phyloP scores from a whole-genome alignment of 805 yeast genomes.

The Yamadazyma kitorensis region DNA sequence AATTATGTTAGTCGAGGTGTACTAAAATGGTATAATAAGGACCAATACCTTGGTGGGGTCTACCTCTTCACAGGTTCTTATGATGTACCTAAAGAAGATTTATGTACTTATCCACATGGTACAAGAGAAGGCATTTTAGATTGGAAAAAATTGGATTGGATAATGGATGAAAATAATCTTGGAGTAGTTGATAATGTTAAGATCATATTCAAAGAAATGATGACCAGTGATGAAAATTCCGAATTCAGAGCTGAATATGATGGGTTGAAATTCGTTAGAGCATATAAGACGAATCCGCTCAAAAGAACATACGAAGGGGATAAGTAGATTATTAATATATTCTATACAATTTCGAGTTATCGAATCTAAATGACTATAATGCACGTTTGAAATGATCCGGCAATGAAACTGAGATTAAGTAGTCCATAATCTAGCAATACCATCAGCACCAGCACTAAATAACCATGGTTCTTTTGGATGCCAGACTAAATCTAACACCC shows the following conservation, averaged over 20 bases:
- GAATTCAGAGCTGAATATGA: slow-evolving; percentile 26
- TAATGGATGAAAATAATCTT: slow-evolving; percentile 29
- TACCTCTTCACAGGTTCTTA: slow-evolving; percentile 39
- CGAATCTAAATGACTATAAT: too few relatives aligned
- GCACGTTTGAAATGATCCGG: too few relatives aligned
- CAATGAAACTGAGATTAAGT: too few relatives aligned
- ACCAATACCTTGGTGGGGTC: slow-evolving; percentile 31
- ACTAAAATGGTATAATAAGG: slow-evolving; percentile 30
- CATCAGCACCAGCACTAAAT: slow-evolving; percentile 96
- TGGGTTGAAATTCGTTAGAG: slow-evolving; percentile 1
- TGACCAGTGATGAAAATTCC: slow-evolving; percentile 21
- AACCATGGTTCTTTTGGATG: slow-evolving; percentile 99
- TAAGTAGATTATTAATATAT: neutral
- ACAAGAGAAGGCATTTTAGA: slow-evolving; percentile 40
- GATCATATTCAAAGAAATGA: slow-evolving; percentile 19
- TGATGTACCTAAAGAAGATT: slow-evolving; percentile 20
- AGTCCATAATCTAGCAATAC: slow-evolving; percentile 95
- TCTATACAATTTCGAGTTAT: too few relatives aligned
- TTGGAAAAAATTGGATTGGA: slow-evolving; percentile 40
- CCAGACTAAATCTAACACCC: slow-evolving; percentile 87
- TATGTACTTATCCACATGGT: slow-evolving; percentile 15
- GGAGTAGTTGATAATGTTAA: slow-evolving; percentile 42
- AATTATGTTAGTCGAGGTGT: slow-evolving; percentile 32
- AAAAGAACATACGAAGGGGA: neutral
- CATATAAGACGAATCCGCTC: slow-evolving; percentile 5